Evolutionary conservation across 495 filamentous ascomycete species (phyloP), one percentile per base, ranked within the genome.

Genomic region (Neurospora discreta): DNA sequence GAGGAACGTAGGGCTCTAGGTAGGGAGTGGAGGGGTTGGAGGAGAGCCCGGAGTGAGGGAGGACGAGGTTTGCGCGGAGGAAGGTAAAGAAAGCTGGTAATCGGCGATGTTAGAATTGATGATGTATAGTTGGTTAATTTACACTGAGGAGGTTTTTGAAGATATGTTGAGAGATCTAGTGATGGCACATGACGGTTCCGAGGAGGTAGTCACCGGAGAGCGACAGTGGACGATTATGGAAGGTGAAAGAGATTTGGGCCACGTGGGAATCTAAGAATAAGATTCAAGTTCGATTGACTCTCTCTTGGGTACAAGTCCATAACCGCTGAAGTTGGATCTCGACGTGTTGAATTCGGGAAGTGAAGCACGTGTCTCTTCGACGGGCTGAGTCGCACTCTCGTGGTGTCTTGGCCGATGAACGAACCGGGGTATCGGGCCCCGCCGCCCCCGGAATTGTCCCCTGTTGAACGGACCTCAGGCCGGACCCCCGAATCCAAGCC

Each of bases 41-140:
- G 23, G 83, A 84, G 73, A 83, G 74, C 52, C 52, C 52, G 39
- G 81, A 83, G 43, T 85, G 78, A 20, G 82, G 84, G 42, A 87
- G 84, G 46, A 85, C 83, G 71, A 88, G 82, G 75, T 88, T 88
- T 70, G 85, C 86, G 67, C 85, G 83, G 33, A 88, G 80, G 76
- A 87, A 87, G 71, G 82, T 82, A 76, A 88, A 86, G 79, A 88
- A 88, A 46, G 86, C 86, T 88, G 73, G 70, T 52, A 52, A 40
- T 43, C 42, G 38, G 67, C 33, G 58, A 65, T 74, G 72, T 72
- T 69, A 72, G 72, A 72, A 74, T 69, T 73, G 73, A 15, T 16
- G 52, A 9, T 18, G 0, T 7, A 16, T 2, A 60, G 13, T 60
- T 60, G 52, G 6, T 3, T 69, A 42, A 60, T 72, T 36, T 36